These are phyloP conservation scores for Phaffomyces opuntiae DNA, from an alignment of 805 yeast species.

Conservation along the genomic window DNA sequence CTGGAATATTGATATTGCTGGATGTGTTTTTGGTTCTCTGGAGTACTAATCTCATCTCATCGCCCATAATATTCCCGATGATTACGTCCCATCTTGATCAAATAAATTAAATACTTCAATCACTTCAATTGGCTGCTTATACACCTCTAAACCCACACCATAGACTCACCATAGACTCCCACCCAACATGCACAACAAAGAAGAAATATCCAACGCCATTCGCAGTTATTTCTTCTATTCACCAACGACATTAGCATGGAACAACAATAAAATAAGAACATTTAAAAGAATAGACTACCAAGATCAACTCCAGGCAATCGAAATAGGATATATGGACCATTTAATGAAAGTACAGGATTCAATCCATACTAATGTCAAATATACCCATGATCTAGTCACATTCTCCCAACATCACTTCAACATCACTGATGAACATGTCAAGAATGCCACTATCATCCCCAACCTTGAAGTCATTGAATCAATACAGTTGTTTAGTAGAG, in stretches of 20 bases:
- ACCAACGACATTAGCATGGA: conserved; percentile 33
- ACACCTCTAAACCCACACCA: too few species aligned
- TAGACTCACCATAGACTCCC: too few species aligned
- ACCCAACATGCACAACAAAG: conserved; percentile 11
- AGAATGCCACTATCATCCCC: conserved; percentile 18
- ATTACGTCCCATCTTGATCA: too few species aligned
- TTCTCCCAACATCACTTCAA: conserved; percentile 28
- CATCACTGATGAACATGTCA: conserved; percentile 37
- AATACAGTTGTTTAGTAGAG: conserved; percentile 70
- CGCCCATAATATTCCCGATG: too few species aligned
- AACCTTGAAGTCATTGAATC: conserved; percentile 54
- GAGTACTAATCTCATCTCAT: too few species aligned
- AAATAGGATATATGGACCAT: conserved; percentile 49
- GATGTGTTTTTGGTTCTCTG: too few species aligned
- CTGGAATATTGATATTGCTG: too few species aligned
- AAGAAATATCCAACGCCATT: conserved; percentile 32
- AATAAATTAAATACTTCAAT: too few species aligned
- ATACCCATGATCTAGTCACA: conserved; percentile 40
- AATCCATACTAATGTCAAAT: conserved; percentile 38
- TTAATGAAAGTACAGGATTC: conserved; percentile 41
- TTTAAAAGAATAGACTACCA: conserved; percentile 43
- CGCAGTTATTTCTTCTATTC: conserved; percentile 40
- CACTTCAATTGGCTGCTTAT: too few species aligned
- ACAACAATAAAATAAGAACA: conserved; percentile 36
- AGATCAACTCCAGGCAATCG: conserved; percentile 48